Percentiles rank a stretch among this genome's conserved stretches.
Conservation (phyloP, 2,329 filamentous ascomycete species). For the Talaromyces sp. region DNA sequence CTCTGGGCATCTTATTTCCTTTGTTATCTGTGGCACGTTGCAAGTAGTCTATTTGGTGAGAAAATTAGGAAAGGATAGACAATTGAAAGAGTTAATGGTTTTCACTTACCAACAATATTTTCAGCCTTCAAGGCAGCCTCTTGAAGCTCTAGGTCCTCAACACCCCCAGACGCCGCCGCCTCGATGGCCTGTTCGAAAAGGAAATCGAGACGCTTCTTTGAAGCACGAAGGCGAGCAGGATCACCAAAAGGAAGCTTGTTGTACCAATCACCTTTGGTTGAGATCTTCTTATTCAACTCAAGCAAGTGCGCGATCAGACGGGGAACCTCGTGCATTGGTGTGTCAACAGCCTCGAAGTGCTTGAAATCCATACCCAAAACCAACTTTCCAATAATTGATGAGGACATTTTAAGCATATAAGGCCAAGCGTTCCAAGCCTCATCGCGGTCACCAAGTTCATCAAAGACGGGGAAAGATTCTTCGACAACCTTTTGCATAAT, state of each 20-base stretch:
- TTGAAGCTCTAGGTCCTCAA: constrained; percentile 31
- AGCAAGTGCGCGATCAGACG: constrained; percentile 50
- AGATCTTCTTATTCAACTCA: constrained; percentile 58
- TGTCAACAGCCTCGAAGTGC: constrained; percentile 44
- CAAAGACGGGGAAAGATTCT: constrained; percentile 48
- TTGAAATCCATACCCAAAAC: constrained; percentile 45
- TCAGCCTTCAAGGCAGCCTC: constrained; percentile 44
- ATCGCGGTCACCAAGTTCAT: constrained; percentile 46
- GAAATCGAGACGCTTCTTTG: background rate
- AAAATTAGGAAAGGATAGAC: background rate
- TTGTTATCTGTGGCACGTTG: constrained; percentile 7
- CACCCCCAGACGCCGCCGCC: constrained; percentile 17
- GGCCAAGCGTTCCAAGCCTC: constrained; percentile 50
- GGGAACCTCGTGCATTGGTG: constrained; percentile 53
- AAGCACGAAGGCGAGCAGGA: constrained; percentile 6
- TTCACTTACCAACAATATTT: constrained; percentile 39
- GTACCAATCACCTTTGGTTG: constrained; percentile 56
- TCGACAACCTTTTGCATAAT: constrained; percentile 57
- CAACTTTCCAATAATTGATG: constrained; percentile 45
- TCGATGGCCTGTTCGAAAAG: constrained; percentile 4
- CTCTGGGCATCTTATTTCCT: constrained; percentile 6
- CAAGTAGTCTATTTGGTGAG: constrained; percentile 24
- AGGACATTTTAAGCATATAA: constrained; percentile 50
- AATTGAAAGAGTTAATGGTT: background rate
- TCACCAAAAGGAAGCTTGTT: constrained; percentile 57